Percentiles rank a stretch among this genome's conserved stretches.
Conservation (phyloP, 371 early-diverging fungal genomes). For the Mortierella sp. region DNA sequence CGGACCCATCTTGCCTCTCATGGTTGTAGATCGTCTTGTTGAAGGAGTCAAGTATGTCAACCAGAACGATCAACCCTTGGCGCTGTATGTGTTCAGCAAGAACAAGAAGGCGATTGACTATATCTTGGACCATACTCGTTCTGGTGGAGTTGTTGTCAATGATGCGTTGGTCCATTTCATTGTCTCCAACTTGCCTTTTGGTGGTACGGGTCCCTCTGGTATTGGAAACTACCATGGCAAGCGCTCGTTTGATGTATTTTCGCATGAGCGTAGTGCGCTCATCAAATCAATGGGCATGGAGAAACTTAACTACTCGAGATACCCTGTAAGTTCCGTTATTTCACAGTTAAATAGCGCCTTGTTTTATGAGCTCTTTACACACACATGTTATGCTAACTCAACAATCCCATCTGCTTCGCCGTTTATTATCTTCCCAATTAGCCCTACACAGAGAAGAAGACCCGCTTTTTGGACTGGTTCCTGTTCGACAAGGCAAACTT, state of each 20-base stretch:
- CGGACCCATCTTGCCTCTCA: constrained; percentile 90
- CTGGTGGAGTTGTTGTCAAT: constrained; percentile 87
- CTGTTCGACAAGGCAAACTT: constrained; percentile 55
- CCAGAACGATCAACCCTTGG: constrained; percentile 75
- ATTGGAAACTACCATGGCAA: constrained; percentile 88
- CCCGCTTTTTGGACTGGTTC: constrained; percentile 55
- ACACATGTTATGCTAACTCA: too few species aligned
- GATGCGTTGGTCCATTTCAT: constrained; percentile 80
- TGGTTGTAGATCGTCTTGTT: constrained; percentile 77
- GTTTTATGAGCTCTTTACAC: too few species aligned
- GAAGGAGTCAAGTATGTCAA: constrained; percentile 81
- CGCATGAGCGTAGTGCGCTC: constrained; percentile 73
- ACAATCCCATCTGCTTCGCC: neutral
- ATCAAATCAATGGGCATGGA: constrained; percentile 67
- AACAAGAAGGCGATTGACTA: constrained; percentile 43
- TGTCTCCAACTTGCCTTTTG: constrained; percentile 82
- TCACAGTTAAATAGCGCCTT: neutral
- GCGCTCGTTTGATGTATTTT: constrained; percentile 82
- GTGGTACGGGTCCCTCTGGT: constrained; percentile 91
- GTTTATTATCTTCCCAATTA: constrained; percentile 8
- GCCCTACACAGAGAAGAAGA: constrained; percentile 59
- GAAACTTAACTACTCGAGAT: constrained; percentile 61
- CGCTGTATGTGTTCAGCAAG: constrained; percentile 75
- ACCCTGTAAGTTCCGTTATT: constrained; percentile 58
- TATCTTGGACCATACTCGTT: constrained; percentile 70